A percentile compares a stretch with the other conserved stretches of the same genome.
These are phyloP conservation scores for Filobasidium floriforme DNA, from an alignment of 768 basidiomycete species.

Conservation along the genomic window DNA sequence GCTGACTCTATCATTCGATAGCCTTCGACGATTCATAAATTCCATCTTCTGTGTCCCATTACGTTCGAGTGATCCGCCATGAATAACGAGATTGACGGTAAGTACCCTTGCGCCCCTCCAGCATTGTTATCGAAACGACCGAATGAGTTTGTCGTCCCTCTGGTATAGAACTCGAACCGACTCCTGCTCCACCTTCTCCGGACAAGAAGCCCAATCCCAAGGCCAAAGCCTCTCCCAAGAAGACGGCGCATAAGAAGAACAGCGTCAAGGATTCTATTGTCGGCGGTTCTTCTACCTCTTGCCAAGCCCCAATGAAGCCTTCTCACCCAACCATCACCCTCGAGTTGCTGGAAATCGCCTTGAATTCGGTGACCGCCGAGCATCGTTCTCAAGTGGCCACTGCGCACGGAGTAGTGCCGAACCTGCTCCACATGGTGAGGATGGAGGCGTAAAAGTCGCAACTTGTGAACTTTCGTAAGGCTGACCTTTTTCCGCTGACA, in stretches of 20 bases:
- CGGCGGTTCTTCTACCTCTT: background rate
- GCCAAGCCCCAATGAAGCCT: background rate
- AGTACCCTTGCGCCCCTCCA: too few relatives aligned
- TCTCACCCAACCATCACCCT: background rate
- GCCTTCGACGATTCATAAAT: too few relatives aligned
- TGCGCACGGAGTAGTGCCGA: background rate
- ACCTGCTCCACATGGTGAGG: constrained; percentile 1
- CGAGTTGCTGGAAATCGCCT: background rate
- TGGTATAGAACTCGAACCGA: too few relatives aligned
- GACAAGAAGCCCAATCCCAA: background rate
- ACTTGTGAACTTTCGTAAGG: too few relatives aligned
- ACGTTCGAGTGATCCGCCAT: too few relatives aligned
- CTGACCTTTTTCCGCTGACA: background rate
- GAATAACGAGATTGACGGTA: too few relatives aligned
- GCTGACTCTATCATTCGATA: too few relatives aligned
- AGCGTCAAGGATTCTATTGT: background rate
- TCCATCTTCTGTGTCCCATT: too few relatives aligned
- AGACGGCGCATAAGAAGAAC: background rate
- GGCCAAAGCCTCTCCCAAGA: background rate
- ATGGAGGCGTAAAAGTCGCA: background rate
- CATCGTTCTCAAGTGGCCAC: background rate
- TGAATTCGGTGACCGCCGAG: background rate
- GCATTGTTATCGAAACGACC: too few relatives aligned
- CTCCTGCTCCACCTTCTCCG: background rate
- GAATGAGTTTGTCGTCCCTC: too few relatives aligned